These are phyloP conservation scores for Sporothrix brunneoviolacea DNA, from an alignment of 2,329 filamentous ascomycete genomes.

Conservation along the genomic window DNA sequence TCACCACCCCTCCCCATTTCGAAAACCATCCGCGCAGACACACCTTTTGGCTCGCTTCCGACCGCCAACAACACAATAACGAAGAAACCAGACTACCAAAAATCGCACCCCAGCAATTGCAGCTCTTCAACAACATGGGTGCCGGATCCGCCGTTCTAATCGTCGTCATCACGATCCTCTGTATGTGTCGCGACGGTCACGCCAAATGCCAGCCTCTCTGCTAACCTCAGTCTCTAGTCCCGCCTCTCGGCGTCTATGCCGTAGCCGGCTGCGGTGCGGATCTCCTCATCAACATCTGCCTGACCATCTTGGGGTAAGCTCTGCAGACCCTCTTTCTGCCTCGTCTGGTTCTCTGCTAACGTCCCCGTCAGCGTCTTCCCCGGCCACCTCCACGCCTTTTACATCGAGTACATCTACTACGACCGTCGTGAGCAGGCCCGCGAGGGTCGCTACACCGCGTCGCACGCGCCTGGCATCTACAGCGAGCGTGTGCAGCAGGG, in stretches of 20 bases:
- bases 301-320: slow-evolving; percentile 56
- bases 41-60: background rate
- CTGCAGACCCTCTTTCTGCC: background rate
- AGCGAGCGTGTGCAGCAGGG: slow-evolving; percentile 66
- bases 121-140: slow-evolving; percentile 37
- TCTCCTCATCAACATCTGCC: slow-evolving; percentile 58
- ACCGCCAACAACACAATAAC: background rate
- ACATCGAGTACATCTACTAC: slow-evolving; percentile 77
- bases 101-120: background rate
- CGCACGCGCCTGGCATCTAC: slow-evolving; percentile 62
- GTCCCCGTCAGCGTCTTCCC: slow-evolving; percentile 54
- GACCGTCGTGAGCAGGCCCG: slow-evolving; percentile 59
- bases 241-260: slow-evolving; percentile 57
- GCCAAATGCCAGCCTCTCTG: background rate
- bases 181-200: slow-evolving; percentile 30
- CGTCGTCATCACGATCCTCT: slow-evolving; percentile 46
- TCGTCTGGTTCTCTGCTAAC: background rate
- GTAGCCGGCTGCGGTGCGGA: slow-evolving; percentile 61
- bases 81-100: background rate
- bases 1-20: slow-evolving; percentile 12
- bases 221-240: slow-evolving; percentile 43
- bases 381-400: slow-evolving; percentile 75
- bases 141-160: slow-evolving; percentile 42
- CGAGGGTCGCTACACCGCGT: slow-evolving; percentile 47
- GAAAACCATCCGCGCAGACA: background rate